Evolutionary conservation across 129 eudicot genomes (phyloP).

Genomic region (Artemisia annua): DNA sequence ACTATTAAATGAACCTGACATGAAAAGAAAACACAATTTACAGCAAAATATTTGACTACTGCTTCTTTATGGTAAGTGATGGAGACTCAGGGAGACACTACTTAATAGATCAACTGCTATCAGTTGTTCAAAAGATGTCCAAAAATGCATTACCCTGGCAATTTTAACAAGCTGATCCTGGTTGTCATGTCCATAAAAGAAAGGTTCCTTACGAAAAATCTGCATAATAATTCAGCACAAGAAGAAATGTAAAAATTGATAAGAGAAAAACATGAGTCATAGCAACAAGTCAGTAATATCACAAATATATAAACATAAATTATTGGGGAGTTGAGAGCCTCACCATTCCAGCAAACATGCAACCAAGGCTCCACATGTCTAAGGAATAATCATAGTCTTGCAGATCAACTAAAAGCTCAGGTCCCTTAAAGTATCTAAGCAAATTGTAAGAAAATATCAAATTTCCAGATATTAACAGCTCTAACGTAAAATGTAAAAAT

Average conservation of each 20-base stretch:
- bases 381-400: conserved; percentile 99
- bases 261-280: background rate
- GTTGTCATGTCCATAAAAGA: conserved; percentile 99
- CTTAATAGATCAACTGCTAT: conserved; percentile 16
- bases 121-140: background rate
- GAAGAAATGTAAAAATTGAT: background rate
- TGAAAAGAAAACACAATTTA: background rate
- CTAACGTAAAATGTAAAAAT: background rate
- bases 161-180: conserved; percentile 99
- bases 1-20: conserved; percentile 12
- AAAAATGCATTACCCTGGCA: conserved; percentile 69
- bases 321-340: conserved; percentile 24
- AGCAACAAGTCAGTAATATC: background rate
- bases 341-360: conserved; percentile 99
- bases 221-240: conserved; percentile 25
- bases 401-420: conserved; percentile 96
- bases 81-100: background rate
- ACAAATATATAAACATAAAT: background rate
- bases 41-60: background rate
- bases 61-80: background rate
- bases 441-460: background rate
- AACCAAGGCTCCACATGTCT: conserved; percentile 99
- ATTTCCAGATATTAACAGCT: conserved; percentile 1
- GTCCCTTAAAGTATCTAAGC: conserved; percentile 93
- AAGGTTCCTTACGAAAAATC: conserved; percentile 99